Percentiles rank a stretch among this genome's conserved stretches.
phyloP scores from a whole-genome alignment of 1,284 basidiomycete genomes.

The Dichomitus squalens region DNA sequence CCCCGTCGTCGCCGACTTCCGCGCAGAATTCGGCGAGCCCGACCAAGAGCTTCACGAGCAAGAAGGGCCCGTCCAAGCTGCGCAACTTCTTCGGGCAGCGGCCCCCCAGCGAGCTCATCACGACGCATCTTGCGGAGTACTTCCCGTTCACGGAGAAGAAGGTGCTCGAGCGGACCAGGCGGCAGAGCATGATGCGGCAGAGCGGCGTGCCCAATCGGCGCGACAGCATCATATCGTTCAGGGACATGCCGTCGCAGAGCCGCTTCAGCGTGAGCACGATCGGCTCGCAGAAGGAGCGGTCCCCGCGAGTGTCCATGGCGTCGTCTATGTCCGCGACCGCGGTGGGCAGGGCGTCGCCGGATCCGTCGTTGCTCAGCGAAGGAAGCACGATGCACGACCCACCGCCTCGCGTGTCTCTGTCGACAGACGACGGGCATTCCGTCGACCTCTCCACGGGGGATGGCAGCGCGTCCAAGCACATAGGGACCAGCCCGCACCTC shows the following conservation, averaged over 20 bases:
- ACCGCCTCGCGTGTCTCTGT: constrained; percentile 67
- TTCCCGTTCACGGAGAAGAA: constrained; percentile 95
- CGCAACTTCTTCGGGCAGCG: constrained; percentile 99
- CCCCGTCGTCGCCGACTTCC: constrained; percentile 32
- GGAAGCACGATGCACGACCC: constrained; percentile 33
- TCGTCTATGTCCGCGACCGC: constrained; percentile 38
- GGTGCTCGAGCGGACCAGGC: constrained; percentile 79
- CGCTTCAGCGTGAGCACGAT: constrained; percentile 73
- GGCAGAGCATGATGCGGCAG: constrained; percentile 80
- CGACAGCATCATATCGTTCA: constrained; percentile 41
- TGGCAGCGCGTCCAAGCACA: constrained; percentile 6
- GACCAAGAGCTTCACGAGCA: constrained; percentile 38
- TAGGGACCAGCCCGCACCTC: constrained; percentile 51
- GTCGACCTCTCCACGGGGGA: constrained; percentile 29
- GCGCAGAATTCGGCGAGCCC: constrained; percentile 30
- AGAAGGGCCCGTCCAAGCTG: constrained; percentile 67
- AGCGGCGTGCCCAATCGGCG: constrained; percentile 31
- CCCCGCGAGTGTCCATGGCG: constrained; percentile 52
- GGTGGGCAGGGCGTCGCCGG: constrained; percentile 23
- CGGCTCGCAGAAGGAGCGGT: constrained; percentile 50
- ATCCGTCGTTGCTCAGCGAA: constrained; percentile 28
- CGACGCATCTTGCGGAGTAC: constrained; percentile 93
- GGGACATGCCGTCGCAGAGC: constrained; percentile 41
- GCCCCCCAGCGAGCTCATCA: constrained; percentile 96
- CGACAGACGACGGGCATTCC: constrained; percentile 49